Percentiles rank a stretch among this genome's conserved stretches.
phyloP scores from a whole-genome alignment of 2,329 filamentous ascomycete genomes.

The Phoma sp. region DNA sequence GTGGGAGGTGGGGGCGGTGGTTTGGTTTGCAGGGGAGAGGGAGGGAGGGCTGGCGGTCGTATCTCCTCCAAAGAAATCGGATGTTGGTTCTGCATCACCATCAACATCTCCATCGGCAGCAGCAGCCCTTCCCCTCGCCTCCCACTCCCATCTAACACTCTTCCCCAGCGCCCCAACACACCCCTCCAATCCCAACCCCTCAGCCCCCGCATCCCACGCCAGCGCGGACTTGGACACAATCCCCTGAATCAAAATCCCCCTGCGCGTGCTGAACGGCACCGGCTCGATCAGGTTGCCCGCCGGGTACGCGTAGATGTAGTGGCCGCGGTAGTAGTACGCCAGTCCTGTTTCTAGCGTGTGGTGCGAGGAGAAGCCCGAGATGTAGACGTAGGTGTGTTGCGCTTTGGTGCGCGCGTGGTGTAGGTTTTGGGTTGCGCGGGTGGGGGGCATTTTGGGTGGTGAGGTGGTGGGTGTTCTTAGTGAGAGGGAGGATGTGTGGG shows the following conservation, averaged over 20 bases:
- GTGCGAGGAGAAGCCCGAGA: conserved; percentile 30
- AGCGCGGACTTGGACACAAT: conserved; percentile 17
- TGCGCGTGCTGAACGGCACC: conserved; percentile 25
- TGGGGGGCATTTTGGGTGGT: background rate
- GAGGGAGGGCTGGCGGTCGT: too few relatives aligned
- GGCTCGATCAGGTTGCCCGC: conserved; percentile 30
- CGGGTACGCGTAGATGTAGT: conserved; percentile 33
- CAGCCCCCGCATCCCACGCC: conserved; percentile 1
- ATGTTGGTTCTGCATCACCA: too few relatives aligned
- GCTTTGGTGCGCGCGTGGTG: conserved; percentile 15
- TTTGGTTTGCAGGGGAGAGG: too few relatives aligned
- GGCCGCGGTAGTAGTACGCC: conserved; percentile 42
- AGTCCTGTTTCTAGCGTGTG: conserved; percentile 32
- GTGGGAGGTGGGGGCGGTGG: background rate
- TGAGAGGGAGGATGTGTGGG: background rate
- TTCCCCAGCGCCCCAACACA: conserved; percentile 21
- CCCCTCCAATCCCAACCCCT: conserved; percentile 11
- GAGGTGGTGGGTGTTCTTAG: background rate
- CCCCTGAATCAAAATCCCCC: conserved; percentile 25
- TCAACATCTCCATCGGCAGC: background rate
- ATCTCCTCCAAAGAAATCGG: too few relatives aligned
- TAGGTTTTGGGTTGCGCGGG: background rate
- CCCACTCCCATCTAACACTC: conserved; percentile 10
- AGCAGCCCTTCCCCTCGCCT: too few relatives aligned
- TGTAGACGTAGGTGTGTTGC: conserved; percentile 27